Conservation (phyloP, 306 rosid species). For the Quercus bicolor region DNA sequence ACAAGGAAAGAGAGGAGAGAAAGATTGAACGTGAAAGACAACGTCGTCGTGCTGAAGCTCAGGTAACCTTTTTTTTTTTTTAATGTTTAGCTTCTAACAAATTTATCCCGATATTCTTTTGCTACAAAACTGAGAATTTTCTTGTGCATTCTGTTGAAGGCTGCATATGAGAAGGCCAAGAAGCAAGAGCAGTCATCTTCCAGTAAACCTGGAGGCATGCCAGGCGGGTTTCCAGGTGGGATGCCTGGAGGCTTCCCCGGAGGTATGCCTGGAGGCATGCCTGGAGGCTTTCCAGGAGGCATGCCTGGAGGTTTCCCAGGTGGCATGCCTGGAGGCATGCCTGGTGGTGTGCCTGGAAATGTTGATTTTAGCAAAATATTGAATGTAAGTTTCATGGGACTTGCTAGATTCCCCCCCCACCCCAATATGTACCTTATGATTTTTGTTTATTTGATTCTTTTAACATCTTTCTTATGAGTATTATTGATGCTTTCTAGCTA, state of each 20-base stretch:
- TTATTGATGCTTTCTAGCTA: background rate
- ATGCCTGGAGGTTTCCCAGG: constrained; percentile 28
- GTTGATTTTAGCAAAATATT: constrained; percentile 85
- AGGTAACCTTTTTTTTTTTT: constrained; percentile 41
- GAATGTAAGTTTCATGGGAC: constrained; percentile 49
- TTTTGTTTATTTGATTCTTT: background rate
- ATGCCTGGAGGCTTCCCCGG: constrained; percentile 47
- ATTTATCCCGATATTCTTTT: background rate
- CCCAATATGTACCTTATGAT: background rate
- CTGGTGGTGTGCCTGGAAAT: constrained; percentile 80
- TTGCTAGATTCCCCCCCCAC: background rate
- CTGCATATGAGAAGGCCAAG: constrained; percentile 88
- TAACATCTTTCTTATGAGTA: constrained; percentile 5
- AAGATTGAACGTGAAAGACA: constrained; percentile 59
- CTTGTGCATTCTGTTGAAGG: constrained; percentile 39
- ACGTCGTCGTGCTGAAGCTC: constrained; percentile 81
- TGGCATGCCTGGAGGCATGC: constrained; percentile 26
- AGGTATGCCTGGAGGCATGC: constrained; percentile 33
- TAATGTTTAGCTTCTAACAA: background rate
- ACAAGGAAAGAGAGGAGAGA: constrained; percentile 73
- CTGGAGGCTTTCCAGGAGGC: constrained; percentile 28
- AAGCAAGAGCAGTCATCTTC: constrained; percentile 79
- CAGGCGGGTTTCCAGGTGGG: constrained; percentile 59
- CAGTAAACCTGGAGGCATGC: constrained; percentile 65
- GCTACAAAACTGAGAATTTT: constrained; percentile 14